Conservation (phyloP, 805 yeast species). For the Candida verbasci region DNA sequence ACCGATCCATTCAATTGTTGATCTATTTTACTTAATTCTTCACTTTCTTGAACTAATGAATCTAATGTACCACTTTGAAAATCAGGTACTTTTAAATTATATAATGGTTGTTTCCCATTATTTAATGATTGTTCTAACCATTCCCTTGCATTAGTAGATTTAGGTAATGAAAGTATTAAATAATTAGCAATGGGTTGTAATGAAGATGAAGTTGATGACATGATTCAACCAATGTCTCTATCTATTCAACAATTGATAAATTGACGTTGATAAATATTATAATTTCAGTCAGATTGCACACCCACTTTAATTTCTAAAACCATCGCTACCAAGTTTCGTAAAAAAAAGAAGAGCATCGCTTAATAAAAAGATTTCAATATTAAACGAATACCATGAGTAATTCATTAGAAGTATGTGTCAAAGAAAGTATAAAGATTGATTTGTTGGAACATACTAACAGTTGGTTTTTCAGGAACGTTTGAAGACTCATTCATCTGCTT, state of each 20-base stretch:
- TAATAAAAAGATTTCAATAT: neutral
- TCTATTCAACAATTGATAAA: neutral
- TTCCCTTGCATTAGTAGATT: conserved; percentile 40
- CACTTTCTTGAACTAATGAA: conserved; percentile 83
- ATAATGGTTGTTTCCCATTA: conserved; percentile 56
- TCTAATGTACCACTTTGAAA: conserved; percentile 96
- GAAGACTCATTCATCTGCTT: conserved; percentile 74
- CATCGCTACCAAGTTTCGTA: conserved; percentile 2
- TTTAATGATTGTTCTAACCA: conserved; percentile 56
- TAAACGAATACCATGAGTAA: conserved; percentile 42
- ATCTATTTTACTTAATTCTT: conserved; percentile 81
- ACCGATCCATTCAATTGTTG: conserved; percentile 68
- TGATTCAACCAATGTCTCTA: neutral
- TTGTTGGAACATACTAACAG: neutral
- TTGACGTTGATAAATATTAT: neutral
- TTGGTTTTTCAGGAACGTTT: conserved; percentile 54
- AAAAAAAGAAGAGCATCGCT: conserved; percentile 1
- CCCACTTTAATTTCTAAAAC: neutral
- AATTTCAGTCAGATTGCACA: conserved; percentile 4
- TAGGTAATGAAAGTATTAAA: conserved; percentile 57
- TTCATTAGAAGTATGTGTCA: conserved; percentile 59
- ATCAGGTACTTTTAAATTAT: conserved; percentile 63
- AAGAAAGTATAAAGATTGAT: too few relatives aligned
- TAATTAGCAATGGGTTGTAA: conserved; percentile 39
- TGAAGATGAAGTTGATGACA: conserved; percentile 8